phyloP scores from a whole-genome alignment of 495 filamentous ascomycete genomes.

The Evernia prunastri region DNA sequence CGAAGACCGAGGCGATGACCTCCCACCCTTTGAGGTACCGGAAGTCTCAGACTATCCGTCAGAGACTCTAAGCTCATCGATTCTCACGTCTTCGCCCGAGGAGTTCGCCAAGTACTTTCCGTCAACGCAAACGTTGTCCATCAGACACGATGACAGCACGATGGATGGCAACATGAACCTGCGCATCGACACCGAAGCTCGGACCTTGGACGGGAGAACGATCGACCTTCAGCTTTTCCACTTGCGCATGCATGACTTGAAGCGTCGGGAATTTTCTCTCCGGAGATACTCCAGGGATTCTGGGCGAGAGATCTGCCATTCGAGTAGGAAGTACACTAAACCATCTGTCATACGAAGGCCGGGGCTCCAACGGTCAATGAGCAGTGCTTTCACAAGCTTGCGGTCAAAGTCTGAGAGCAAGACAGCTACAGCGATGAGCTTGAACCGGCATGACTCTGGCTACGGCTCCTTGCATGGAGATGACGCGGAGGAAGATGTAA shows the following conservation, averaged over 20 bases:
- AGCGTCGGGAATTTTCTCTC: conserved; percentile 79
- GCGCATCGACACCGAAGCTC: conserved; percentile 73
- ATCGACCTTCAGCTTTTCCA: conserved; percentile 84
- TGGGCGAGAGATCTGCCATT: conserved; percentile 88
- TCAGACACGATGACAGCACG: conserved; percentile 88
- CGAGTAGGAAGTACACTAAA: conserved; percentile 61
- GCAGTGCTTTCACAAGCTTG: conserved; percentile 64
- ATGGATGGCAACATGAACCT: conserved; percentile 97
- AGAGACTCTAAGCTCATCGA: conserved; percentile 54
- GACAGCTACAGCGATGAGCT: conserved; percentile 18
- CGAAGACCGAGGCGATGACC: conserved; percentile 53
- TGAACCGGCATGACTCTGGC: conserved; percentile 52
- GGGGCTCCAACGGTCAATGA: conserved; percentile 63
- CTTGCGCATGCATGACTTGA: conserved; percentile 89
- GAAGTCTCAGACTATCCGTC: conserved; percentile 42
- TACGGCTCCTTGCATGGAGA: conserved; percentile 51
- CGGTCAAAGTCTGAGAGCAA: conserved; percentile 49
- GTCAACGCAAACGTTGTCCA: conserved; percentile 67
- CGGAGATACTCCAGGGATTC: conserved; percentile 89
- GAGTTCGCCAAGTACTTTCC: conserved; percentile 87
- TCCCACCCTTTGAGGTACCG: conserved; percentile 52
- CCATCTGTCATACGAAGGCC: conserved; percentile 45
- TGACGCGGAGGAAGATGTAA: conserved; percentile 35
- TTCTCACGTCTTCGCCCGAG: conserved; percentile 67
- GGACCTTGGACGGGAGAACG: conserved; percentile 46